Evolutionary conservation across 345 rosid species (phyloP).

Genomic region (Eucalyptus shirleyi): DNA sequence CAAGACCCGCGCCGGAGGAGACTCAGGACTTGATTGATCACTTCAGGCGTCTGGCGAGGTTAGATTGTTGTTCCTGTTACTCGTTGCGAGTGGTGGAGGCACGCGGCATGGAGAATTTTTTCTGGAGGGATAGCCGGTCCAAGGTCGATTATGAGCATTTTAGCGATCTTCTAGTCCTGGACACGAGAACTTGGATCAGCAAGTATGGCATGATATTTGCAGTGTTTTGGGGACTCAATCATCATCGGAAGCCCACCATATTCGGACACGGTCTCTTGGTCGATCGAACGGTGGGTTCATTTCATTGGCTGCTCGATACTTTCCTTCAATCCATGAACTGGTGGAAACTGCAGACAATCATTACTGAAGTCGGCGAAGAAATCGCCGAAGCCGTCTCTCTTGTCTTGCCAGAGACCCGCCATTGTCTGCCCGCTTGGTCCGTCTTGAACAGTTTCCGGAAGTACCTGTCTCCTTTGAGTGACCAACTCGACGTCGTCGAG

Average conservation of each 20-base stretch:
- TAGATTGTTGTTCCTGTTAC: neutral
- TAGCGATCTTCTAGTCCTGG: neutral
- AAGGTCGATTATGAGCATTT: neutral
- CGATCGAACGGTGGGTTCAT: neutral
- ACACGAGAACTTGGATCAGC: too few species aligned
- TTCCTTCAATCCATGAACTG: neutral
- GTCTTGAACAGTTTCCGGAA: neutral
- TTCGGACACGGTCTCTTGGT: neutral
- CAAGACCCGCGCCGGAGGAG: neutral
- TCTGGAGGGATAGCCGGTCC: neutral
- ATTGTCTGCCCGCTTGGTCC: neutral
- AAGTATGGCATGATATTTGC: neutral
- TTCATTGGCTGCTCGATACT: neutral
- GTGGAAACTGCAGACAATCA: neutral
- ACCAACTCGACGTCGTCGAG: neutral
- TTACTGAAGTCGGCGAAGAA: too few species aligned
- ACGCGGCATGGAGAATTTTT: neutral
- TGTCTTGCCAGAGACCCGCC: neutral
- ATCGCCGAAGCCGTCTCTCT: neutral
- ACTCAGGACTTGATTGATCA: neutral
- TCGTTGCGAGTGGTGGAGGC: neutral
- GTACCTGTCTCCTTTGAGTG: neutral
- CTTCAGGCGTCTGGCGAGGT: neutral
- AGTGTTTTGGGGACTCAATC: neutral
- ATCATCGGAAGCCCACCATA: neutral